A percentile compares a stretch with the other conserved stretches of the same genome.
Evolutionary conservation across 768 basidiomycete species (phyloP).

Genomic region (Phanerodontia chrysosporium): DNA sequence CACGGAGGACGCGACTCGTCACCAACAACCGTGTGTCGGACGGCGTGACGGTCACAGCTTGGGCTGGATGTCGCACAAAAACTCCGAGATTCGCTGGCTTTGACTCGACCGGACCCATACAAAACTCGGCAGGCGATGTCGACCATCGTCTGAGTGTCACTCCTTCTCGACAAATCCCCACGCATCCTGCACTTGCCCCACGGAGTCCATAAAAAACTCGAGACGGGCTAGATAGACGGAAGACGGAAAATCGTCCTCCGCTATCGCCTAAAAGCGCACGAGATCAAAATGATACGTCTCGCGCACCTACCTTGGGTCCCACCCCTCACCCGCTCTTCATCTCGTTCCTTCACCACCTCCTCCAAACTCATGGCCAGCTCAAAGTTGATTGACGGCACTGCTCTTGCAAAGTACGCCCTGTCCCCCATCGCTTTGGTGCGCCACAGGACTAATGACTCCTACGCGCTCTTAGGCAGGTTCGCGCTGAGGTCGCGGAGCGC

Average conservation of each 20-base stretch:
- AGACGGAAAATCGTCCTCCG: constrained; percentile 8
- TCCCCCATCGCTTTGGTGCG: constrained; percentile 1
- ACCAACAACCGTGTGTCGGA: not conserved
- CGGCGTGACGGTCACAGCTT: not conserved
- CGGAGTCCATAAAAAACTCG: not conserved
- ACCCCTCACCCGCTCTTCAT: constrained; percentile 8
- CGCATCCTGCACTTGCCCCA: not conserved
- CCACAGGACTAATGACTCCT: constrained; percentile 3
- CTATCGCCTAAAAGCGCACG: constrained; percentile 11
- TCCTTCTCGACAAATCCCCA: not conserved
- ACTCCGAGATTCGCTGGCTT: not conserved
- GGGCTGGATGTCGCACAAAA: not conserved
- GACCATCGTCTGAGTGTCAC: not conserved
- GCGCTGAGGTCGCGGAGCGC: constrained; percentile 65
- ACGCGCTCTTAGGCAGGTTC: constrained; percentile 60
- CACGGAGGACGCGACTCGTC: not conserved
- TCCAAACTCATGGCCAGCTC: constrained; percentile 30
- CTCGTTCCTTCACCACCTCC: constrained; percentile 17
- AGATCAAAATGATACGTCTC: constrained; percentile 12
- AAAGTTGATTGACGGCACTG: constrained; percentile 77
- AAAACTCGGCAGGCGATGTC: not conserved
- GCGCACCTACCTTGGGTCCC: not conserved
- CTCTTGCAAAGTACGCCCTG: constrained; percentile 70
- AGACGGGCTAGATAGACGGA: not conserved
- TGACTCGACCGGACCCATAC: not conserved